Conservation (phyloP, 345 rosid genomes). For the Salix arbutifolia region DNA sequence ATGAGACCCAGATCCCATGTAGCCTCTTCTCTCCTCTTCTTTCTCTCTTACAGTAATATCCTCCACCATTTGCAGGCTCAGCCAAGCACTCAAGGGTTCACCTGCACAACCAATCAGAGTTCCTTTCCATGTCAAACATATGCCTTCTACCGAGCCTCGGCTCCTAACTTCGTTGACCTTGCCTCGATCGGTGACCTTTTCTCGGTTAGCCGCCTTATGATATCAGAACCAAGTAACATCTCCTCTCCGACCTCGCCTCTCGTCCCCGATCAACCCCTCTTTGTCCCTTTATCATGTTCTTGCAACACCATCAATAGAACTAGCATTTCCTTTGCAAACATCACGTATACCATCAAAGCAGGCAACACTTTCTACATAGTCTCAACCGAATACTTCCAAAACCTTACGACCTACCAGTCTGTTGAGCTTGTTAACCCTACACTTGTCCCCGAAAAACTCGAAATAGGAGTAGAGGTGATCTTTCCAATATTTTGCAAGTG, state of each 20-base stretch:
- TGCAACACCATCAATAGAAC: conserved; percentile 39
- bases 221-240: conserved; percentile 58
- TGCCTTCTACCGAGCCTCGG: conserved; percentile 44
- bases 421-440: conserved; percentile 56
- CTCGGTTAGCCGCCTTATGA: conserved; percentile 52
- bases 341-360: conserved; percentile 34
- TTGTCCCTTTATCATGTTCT: conserved; percentile 58
- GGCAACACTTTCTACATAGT: conserved; percentile 43
- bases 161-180: conserved; percentile 46
- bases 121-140: conserved; percentile 55
- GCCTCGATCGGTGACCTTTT: conserved; percentile 64
- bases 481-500: conserved; percentile 70
- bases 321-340: conserved; percentile 47
- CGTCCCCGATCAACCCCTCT: conserved; percentile 40
- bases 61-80: conserved; percentile 28
- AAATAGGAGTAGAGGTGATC: conserved; percentile 31
- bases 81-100: conserved; percentile 43
- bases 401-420: conserved; percentile 62
- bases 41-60: conserved; percentile 7
- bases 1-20: conserved; percentile 20
- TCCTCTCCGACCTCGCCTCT: conserved; percentile 49
- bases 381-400: conserved; percentile 33
- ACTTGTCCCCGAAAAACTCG: conserved; percentile 38
- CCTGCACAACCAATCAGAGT: conserved; percentile 36
- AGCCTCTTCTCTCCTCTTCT: conserved; percentile 22